Evolutionary conservation across 345 rosid species (phyloP), one percentile per base, ranked within the genome.

Genomic region (Brassica nigra): DNA sequence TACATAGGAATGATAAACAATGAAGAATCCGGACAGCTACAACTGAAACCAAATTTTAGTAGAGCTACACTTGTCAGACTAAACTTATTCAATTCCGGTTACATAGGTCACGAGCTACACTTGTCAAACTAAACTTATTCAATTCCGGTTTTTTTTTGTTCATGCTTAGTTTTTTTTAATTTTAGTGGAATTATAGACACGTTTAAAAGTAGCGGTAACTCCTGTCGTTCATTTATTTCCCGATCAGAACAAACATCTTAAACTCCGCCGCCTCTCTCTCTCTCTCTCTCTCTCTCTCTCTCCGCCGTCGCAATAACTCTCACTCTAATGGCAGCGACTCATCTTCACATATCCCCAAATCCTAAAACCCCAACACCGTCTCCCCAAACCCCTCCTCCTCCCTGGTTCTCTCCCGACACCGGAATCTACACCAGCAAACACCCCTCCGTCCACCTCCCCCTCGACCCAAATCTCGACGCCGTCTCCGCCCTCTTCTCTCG

Each of bases 371-470:
- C n/a, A 71, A 66, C n/a, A 57, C 59, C 18, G 23, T 39, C 77
- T 58, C 82, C 58, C 63, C 75, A 63, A 55, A 70, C 20, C 39
- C 33, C 39, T 70, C 83, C 42, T 65, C 83, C 83, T 27, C 39
- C 23, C 12, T 76, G 84, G 84, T 81, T 76, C 78, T 81, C 78
- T 10, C 75, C 81, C 2, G 16, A 47, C 9, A 72, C 84, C 30
- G 98, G 97, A 68, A 87, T 90, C 79, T 92, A 82, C 83, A 8
- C 57, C 66, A 90, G 97, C 83, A 85, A 71, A 27, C 86, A 85
- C 82, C 78, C 89, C 10, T 52, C 85, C 27, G 4, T 87, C 3
- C 8, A 82, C 27, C 86, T 94, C 73, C 93, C 97, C 28, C 16
- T 78, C 1, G 81, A 87, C 76, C 84, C 91, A 0, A 70, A 76